Base-by-base conservation (phyloP, 1,139 yeast species). In the Tardiomyces depauwii region DNA sequence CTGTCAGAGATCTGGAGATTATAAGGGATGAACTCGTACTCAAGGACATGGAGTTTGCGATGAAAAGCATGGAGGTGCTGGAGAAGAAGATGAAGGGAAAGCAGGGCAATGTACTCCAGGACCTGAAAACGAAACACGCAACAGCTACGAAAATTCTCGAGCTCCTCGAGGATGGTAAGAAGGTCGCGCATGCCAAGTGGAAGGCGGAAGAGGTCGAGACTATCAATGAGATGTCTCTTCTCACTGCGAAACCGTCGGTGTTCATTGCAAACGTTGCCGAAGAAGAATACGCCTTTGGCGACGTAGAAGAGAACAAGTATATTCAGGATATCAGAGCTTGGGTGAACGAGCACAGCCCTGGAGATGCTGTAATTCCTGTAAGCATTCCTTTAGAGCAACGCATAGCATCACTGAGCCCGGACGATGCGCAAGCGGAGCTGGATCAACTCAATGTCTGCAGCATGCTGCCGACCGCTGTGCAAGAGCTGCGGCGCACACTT, bases 61-160 rank as follows among this genome's bases (percentile, higher is more conserved):
- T 78, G 59, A 88, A 85, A 72, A 95, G 91, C 63, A 75, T 86
- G 64, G 98, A 89, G 70, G 80, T 79, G 54, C 79, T 89, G 56
- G 83, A 82, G 58, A 89, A 89, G 70, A 75, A 87, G 61, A 82
- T 94, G 62, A 84, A 76, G 67, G 42, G 38, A 53, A 59, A 59
- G 51, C 82, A 94, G 70, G 96, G 97, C 63, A 96, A 96, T 43
- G 96, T 88, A 71, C 85, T 95, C 33, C 75, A 89, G 59, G 97
- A 89, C 71, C 94, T 89, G 56, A 88, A 89, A 73, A 87, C 84
- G 66, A 83, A 84, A 79, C 86, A 84, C 51, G 81, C 72, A 52
- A 77, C 85, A 52, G 95, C 87, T 56, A 77, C 81, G 65, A 79
- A 70, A 63, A 81, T 91, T 64, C 82, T 88, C 58, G 71, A 73